These are phyloP conservation scores for Artemisia annua DNA, from an alignment of 129 eudicot species.

Conservation along the genomic window DNA sequence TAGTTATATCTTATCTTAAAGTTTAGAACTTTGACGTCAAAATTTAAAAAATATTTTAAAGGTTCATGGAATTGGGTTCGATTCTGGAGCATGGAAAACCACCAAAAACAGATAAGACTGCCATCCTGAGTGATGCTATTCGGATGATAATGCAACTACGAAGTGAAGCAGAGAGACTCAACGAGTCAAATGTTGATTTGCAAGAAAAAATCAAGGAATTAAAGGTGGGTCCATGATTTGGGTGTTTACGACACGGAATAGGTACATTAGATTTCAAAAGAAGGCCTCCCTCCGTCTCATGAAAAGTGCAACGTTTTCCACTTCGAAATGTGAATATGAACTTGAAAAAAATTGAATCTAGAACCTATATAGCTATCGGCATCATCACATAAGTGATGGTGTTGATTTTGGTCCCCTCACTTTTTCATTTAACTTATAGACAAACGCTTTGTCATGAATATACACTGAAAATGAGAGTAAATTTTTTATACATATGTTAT, in stretches of 20 bases:
- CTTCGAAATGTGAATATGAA: not conserved
- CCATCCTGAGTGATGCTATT: constrained; percentile 62
- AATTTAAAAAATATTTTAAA: constrained; percentile 27
- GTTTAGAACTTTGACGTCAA: constrained; percentile 14
- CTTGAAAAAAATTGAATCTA: not conserved
- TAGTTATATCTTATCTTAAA: not conserved
- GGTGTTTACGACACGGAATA: not conserved
- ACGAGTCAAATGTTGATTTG: constrained; percentile 55
- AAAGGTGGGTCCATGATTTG: constrained; percentile 41
- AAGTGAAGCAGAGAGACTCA: constrained; percentile 59
- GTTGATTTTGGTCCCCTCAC: not conserved
- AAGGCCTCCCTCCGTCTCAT: not conserved
- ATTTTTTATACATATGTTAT: too few species aligned
- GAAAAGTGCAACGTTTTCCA: not conserved
- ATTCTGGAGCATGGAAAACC: constrained; percentile 77
- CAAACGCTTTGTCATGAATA: too few species aligned
- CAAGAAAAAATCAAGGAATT: constrained; percentile 71
- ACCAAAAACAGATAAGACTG: constrained; percentile 70
- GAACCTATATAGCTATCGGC: not conserved
- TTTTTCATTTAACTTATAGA: not conserved
- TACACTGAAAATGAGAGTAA: too few species aligned
- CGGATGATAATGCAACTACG: constrained; percentile 67
- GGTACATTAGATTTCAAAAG: not conserved
- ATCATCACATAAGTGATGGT: constrained; percentile 8
- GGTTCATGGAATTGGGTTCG: constrained; percentile 71